Conservation (phyloP, 148 eudicot genomes). For the Vaccinium macrocarpon region DNA sequence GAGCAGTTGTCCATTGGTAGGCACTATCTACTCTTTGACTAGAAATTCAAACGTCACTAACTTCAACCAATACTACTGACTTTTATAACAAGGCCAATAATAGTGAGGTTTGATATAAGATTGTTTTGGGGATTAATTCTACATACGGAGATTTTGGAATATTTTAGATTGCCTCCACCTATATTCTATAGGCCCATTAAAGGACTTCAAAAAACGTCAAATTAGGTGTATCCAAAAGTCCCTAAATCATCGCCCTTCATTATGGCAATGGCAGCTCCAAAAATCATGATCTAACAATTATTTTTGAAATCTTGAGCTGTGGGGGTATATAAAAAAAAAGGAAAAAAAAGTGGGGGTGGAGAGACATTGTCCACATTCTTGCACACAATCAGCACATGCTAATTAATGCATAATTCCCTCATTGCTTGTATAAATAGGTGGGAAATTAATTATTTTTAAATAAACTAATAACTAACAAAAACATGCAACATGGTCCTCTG, state of each 20-base stretch:
- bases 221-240: too few relatives aligned
- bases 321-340: too few relatives aligned
- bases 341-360: too few relatives aligned
- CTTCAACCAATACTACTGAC: background rate
- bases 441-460: background rate
- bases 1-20: too few relatives aligned
- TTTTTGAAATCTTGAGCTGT: background rate
- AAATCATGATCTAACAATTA: background rate
- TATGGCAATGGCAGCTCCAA: slow-evolving; percentile 7
- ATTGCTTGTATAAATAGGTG: background rate
- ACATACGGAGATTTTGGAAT: background rate
- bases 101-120: too few relatives aligned
- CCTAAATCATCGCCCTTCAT: background rate
- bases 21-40: too few relatives aligned
- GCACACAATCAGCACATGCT: slow-evolving; percentile 8
- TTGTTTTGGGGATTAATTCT: background rate
- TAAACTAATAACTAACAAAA: background rate
- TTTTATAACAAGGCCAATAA: too few relatives aligned
- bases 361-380: background rate
- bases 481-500: background rate
- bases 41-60: too few relatives aligned
- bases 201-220: background rate
- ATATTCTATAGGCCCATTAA: background rate
- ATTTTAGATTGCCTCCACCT: background rate
- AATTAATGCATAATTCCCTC: background rate